phyloP scores from a whole-genome alignment of 2,329 filamentous ascomycete species.

The Triangularia verruculosa region DNA sequence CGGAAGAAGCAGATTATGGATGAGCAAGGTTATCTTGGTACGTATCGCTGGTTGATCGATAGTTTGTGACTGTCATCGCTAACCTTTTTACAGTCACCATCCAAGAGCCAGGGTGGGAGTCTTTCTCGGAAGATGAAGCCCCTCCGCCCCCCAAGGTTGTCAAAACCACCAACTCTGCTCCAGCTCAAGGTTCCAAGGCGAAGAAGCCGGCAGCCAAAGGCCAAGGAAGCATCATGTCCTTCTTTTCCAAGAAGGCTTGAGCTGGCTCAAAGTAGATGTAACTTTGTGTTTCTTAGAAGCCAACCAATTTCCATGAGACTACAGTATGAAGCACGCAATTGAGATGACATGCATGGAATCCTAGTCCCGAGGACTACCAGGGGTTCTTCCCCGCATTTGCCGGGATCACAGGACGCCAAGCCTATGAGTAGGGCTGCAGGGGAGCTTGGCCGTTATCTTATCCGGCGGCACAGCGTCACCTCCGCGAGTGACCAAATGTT shows the following conservation, averaged over 20 bases:
- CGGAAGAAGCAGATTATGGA: conserved; percentile 86
- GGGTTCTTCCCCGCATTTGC: neutral
- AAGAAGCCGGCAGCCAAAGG: conserved; percentile 59
- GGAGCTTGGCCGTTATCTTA: neutral
- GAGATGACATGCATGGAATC: neutral
- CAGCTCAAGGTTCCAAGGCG: conserved; percentile 44
- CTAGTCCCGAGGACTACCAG: neutral
- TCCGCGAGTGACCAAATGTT: neutral
- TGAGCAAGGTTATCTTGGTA: conserved; percentile 85
- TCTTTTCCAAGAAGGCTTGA: conserved; percentile 75
- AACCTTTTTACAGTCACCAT: conserved; percentile 64
- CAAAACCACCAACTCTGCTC: conserved; percentile 49
- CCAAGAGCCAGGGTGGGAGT: conserved; percentile 84
- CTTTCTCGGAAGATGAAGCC: conserved; percentile 86
- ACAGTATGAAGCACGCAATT: neutral
- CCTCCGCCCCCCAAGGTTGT: conserved; percentile 40
- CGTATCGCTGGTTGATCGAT: conserved; percentile 31
- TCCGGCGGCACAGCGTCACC: neutral
- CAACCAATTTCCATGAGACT: neutral
- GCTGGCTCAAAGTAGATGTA: neutral
- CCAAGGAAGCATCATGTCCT: conserved; percentile 86
- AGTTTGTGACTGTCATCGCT: neutral
- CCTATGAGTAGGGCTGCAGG: neutral
- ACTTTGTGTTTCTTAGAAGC: neutral
- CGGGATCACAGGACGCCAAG: neutral